Conservation (phyloP, 805 yeast species). For the Metschnikowia sp. region DNA sequence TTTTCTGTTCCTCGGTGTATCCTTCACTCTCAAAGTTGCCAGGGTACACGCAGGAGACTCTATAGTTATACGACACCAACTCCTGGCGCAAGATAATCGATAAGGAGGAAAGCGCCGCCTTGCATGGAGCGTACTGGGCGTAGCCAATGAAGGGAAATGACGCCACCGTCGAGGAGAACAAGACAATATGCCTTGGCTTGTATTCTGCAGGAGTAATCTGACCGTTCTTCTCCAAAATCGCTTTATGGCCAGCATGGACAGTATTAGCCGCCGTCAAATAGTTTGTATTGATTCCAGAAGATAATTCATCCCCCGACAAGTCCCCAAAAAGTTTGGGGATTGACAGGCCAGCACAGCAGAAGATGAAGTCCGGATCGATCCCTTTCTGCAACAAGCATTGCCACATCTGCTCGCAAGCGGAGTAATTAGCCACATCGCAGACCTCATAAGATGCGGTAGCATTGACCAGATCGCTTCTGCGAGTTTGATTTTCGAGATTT, state of each 20-base stretch:
- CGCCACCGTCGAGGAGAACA: conserved; percentile 71
- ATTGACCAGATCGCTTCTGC: not conserved
- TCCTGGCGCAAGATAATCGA: conserved; percentile 83
- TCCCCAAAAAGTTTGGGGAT: conserved; percentile 76
- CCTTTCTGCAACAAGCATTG: conserved; percentile 22
- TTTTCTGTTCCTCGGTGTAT: conserved; percentile 68
- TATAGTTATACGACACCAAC: conserved; percentile 58
- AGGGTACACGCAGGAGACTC: conserved; percentile 75
- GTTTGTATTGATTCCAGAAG: conserved; percentile 60
- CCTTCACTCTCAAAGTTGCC: conserved; percentile 94
- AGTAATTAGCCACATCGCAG: conserved; percentile 65
- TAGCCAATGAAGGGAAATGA: conserved; percentile 90
- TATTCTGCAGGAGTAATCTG: conserved; percentile 7
- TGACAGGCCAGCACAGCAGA: conserved; percentile 88
- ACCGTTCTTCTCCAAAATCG: conserved; percentile 23
- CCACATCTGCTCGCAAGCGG: conserved; percentile 46
- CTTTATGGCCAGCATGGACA: conserved; percentile 60
- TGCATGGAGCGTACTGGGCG: conserved; percentile 84
- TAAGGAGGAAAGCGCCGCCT: conserved; percentile 75
- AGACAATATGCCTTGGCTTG: conserved; percentile 55
- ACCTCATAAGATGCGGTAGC: conserved; percentile 35
- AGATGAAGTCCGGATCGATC: conserved; percentile 63
- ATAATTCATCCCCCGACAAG: conserved; percentile 53
- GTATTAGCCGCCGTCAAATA: conserved; percentile 71
- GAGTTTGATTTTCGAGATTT: not conserved